phyloP scores from a whole-genome alignment of 345 rosid species.

The Laguncularia racemosa region DNA sequence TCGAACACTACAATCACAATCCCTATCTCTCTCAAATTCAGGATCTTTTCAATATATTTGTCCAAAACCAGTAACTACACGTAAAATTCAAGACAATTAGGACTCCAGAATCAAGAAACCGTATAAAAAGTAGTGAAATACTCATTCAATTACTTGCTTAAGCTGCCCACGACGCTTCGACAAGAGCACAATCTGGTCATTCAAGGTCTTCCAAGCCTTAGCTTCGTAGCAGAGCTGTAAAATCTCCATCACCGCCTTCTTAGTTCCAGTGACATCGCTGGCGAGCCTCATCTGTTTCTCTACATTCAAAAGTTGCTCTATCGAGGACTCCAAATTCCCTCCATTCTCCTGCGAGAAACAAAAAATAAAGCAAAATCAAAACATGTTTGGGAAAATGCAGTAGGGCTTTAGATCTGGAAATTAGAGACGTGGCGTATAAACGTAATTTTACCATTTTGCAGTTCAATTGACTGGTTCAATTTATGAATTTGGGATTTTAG shows the following conservation, averaged over 20 bases:
- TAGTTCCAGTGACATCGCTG: slow-evolving; percentile 71
- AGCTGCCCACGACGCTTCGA: slow-evolving; percentile 91
- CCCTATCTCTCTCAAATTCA: too few relatives aligned
- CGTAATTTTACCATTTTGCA: too few relatives aligned
- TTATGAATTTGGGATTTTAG: too few relatives aligned
- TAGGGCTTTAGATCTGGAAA: too few relatives aligned
- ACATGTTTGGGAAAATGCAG: too few relatives aligned
- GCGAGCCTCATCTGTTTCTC: slow-evolving; percentile 87
- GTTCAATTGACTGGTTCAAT: too few relatives aligned
- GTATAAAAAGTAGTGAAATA: background rate
- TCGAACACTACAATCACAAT: too few relatives aligned
- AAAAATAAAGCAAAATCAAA: too few relatives aligned
- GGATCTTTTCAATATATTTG: too few relatives aligned
- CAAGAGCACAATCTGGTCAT: slow-evolving; percentile 62
- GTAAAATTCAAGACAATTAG: background rate
- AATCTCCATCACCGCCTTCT: slow-evolving; percentile 67
- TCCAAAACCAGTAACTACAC: background rate
- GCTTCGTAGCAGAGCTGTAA: slow-evolving; percentile 80
- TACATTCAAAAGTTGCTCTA: slow-evolving; percentile 61
- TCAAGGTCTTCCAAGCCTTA: slow-evolving; percentile 69
- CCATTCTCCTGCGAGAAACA: slow-evolving; percentile 33
- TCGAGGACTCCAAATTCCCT: slow-evolving; percentile 41
- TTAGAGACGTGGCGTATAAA: too few relatives aligned
- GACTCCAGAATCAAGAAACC: background rate
- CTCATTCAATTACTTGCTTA: slow-evolving; percentile 53